phyloP scores from a whole-genome alignment of 257 asterid species.

The Mentha longifolia region DNA sequence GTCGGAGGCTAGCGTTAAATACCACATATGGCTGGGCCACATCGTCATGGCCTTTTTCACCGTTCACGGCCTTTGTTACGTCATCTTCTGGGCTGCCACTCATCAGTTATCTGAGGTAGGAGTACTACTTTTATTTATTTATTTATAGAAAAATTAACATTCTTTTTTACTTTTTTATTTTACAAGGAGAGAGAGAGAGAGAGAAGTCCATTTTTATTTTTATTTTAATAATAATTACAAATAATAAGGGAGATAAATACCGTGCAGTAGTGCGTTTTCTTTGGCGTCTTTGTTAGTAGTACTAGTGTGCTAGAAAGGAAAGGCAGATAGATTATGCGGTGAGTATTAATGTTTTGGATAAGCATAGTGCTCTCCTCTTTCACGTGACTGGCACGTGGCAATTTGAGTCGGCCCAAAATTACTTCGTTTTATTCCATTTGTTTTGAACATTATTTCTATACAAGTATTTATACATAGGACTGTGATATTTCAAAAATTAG shows the following conservation, averaged over 20 bases:
- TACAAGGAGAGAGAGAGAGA: too few species aligned
- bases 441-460: too few species aligned
- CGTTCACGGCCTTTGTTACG: slow-evolving; percentile 68
- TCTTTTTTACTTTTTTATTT: too few species aligned
- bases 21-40: slow-evolving; percentile 92
- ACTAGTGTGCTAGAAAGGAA: not conserved
- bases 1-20: slow-evolving; percentile 78
- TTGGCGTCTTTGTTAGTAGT: not conserved
- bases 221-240: too few species aligned
- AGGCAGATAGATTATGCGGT: not conserved
- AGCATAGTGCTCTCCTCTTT: slow-evolving; percentile 5
- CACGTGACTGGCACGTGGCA: not conserved
- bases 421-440: too few species aligned
- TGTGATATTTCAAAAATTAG: too few species aligned
- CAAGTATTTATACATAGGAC: too few species aligned
- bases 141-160: too few species aligned
- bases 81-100: slow-evolving; percentile 57
- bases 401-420: too few species aligned
- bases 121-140: too few species aligned
- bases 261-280: not conserved
- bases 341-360: slow-evolving; percentile 1
- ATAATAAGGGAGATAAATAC: too few species aligned
- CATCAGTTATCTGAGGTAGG: slow-evolving; percentile 59
- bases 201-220: not conserved
- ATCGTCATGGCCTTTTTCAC: slow-evolving; percentile 67